Evolutionary conservation across 2,329 filamentous ascomycete genomes (phyloP).

Genomic region (Phaeophleospora eucalypticola): DNA sequence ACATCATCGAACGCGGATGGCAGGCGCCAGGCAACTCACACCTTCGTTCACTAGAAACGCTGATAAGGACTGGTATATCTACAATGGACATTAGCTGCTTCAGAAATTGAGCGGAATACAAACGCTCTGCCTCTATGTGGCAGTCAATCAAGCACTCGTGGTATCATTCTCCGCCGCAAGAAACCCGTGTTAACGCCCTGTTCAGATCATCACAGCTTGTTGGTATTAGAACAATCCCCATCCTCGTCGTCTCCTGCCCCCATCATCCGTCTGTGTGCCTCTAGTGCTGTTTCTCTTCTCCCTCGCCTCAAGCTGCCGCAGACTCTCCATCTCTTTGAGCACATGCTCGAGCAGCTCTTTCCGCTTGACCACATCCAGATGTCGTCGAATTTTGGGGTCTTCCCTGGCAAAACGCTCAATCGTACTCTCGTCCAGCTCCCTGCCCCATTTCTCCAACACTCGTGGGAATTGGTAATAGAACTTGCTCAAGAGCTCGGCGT

Average conservation of each 20-base stretch:
- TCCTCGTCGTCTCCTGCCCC: conserved; percentile 27
- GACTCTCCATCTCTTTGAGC: conserved; percentile 88
- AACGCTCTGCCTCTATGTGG: not conserved
- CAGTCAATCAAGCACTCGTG: conserved; percentile 3
- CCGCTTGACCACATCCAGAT: conserved; percentile 84
- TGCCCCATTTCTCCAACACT: conserved; percentile 81
- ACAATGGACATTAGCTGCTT: not conserved
- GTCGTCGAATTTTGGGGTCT: conserved; percentile 81
- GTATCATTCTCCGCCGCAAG: conserved; percentile 16
- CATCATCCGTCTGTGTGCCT: conserved; percentile 31
- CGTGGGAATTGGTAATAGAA: conserved; percentile 96
- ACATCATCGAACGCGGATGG: too few relatives aligned
- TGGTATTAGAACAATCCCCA: conserved; percentile 32
- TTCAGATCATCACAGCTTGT: not conserved
- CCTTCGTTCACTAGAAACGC: not conserved
- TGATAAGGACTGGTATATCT: not conserved
- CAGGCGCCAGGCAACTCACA: not conserved
- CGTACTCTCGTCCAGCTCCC: conserved; percentile 63
- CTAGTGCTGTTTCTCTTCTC: conserved; percentile 54
- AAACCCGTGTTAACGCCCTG: conserved; percentile 1
- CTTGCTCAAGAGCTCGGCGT: conserved; percentile 92
- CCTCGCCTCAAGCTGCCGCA: conserved; percentile 76
- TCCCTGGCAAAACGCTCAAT: conserved; percentile 89
- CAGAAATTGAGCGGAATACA: not conserved
- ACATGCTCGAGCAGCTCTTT: conserved; percentile 93